Evolutionary conservation across 2,329 filamentous ascomycete genomes (phyloP).

Genomic region (Colletotrichum chrysophilum): DNA sequence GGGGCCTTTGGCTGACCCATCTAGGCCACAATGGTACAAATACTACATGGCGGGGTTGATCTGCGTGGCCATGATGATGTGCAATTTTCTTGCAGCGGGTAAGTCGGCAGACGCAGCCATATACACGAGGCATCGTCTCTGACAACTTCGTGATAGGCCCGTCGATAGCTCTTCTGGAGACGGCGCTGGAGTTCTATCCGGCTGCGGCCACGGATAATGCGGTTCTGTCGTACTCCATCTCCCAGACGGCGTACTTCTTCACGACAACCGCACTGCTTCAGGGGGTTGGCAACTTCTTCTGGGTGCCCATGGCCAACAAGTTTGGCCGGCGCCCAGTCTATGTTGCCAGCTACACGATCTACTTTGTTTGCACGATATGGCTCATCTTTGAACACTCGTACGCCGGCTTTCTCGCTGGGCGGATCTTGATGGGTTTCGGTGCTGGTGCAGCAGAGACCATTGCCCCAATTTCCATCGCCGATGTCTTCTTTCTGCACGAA

Average conservation of each 20-base stretch:
- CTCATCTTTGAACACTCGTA: slow-evolving; percentile 47
- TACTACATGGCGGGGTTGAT: slow-evolving; percentile 55
- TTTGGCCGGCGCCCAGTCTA: slow-evolving; percentile 49
- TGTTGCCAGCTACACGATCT: slow-evolving; percentile 47
- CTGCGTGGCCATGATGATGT: slow-evolving; percentile 59
- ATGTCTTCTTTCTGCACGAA: slow-evolving; percentile 64
- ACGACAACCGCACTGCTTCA: slow-evolving; percentile 55
- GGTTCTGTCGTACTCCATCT: slow-evolving; percentile 37
- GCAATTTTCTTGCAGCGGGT: slow-evolving; percentile 62
- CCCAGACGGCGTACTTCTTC: slow-evolving; percentile 57
- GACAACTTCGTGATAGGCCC: slow-evolving; percentile 35
- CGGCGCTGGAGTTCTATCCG: slow-evolving; percentile 52
- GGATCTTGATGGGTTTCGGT: slow-evolving; percentile 58
- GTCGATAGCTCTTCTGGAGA: slow-evolving; percentile 53
- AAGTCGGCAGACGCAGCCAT: background rate
- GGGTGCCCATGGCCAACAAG: slow-evolving; percentile 51
- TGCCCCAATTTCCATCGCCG: slow-evolving; percentile 56
- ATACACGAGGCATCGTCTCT: background rate
- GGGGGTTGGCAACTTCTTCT: slow-evolving; percentile 51
- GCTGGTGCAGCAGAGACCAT: slow-evolving; percentile 58
- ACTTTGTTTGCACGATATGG: slow-evolving; percentile 46
- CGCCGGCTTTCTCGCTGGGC: slow-evolving; percentile 45
- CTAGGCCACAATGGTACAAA: slow-evolving; percentile 50
- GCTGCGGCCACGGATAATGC: slow-evolving; percentile 30
- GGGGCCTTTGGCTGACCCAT: background rate